Percentiles rank a stretch among this genome's conserved stretches.
Evolutionary conservation across 805 yeast species (phyloP).

Genomic region (Teunomyces stri): DNA sequence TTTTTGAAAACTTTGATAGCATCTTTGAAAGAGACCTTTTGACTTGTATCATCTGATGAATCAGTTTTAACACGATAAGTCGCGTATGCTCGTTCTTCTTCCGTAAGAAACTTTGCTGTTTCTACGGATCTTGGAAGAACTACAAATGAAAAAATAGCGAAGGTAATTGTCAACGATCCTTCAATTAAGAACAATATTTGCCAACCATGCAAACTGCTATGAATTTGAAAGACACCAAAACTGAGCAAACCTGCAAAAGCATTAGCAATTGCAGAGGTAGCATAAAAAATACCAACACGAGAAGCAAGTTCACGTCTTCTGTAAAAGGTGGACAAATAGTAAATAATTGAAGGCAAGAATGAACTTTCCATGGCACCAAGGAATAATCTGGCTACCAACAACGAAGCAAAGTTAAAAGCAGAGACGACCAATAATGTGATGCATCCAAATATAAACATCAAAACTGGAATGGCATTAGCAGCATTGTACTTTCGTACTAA

Average conservation of each 20-base stretch:
- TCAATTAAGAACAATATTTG: slow-evolving; percentile 46
- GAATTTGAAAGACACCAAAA: slow-evolving; percentile 38
- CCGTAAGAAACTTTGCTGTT: slow-evolving; percentile 34
- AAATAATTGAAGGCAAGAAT: slow-evolving; percentile 39
- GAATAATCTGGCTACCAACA: slow-evolving; percentile 33
- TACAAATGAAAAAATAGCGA: slow-evolving; percentile 30
- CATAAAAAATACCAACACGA: slow-evolving; percentile 34
- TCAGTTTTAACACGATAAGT: slow-evolving; percentile 41
- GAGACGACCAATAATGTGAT: slow-evolving; percentile 37
- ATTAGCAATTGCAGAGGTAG: slow-evolving; percentile 33
- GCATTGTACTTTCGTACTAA: slow-evolving; percentile 42
- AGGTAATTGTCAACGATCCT: slow-evolving; percentile 38
- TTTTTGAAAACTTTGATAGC: slow-evolving; percentile 44
- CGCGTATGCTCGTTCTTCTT: slow-evolving; percentile 40
- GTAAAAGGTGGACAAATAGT: slow-evolving; percentile 35
- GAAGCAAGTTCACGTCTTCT: slow-evolving; percentile 37
- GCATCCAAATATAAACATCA: slow-evolving; percentile 46
- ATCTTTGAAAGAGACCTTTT: slow-evolving; percentile 35
- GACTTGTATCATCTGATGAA: slow-evolving; percentile 40
- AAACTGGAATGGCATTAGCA: slow-evolving; percentile 42
- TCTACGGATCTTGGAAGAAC: slow-evolving; percentile 39
- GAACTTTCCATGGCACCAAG: slow-evolving; percentile 38
- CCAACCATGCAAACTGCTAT: slow-evolving; percentile 43
- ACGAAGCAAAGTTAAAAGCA: slow-evolving; percentile 34
- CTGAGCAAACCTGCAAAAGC: slow-evolving; percentile 39